These are phyloP conservation scores for Tothia fuscella DNA, from an alignment of 2,329 filamentous ascomycete genomes.

Conservation along the genomic window DNA sequence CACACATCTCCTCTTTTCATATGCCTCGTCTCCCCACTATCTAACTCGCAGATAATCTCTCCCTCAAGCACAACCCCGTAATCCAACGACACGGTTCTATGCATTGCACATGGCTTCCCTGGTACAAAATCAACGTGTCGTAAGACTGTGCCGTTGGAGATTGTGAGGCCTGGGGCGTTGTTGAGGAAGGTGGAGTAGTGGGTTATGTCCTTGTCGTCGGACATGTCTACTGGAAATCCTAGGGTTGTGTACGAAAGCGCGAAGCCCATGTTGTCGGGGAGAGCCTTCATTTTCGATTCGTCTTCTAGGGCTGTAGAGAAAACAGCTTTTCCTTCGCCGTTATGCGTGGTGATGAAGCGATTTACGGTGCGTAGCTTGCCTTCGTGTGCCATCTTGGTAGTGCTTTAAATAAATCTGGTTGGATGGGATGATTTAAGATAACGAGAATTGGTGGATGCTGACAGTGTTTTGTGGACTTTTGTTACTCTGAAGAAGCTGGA, in stretches of 20 bases:
- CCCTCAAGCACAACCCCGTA: slow-evolving; percentile 29
- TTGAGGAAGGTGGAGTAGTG: slow-evolving; percentile 33
- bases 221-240: slow-evolving; percentile 35
- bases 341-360: slow-evolving; percentile 26
- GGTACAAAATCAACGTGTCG: slow-evolving; percentile 29
- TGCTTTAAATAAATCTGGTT: no score
- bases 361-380: slow-evolving; percentile 13
- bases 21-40: slow-evolving; percentile 23
- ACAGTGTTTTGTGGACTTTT: no score
- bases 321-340: slow-evolving; percentile 24
- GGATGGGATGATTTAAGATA: no score
- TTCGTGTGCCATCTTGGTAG: slow-evolving; percentile 10
- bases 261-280: slow-evolving; percentile 6
- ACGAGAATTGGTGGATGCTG: no score
- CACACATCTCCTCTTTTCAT: slow-evolving; percentile 25
- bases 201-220: slow-evolving; percentile 33
- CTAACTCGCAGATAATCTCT: slow-evolving; percentile 26
- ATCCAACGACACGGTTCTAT: slow-evolving; percentile 28
- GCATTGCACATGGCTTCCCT: slow-evolving; percentile 25
- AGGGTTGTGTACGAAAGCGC: slow-evolving; percentile 32
- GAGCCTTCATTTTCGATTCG: slow-evolving; percentile 21
- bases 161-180: slow-evolving; percentile 36
- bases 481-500: no score
- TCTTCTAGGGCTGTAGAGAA: slow-evolving; percentile 25
- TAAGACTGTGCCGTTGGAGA: slow-evolving; percentile 36